Evolutionary conservation across 495 filamentous ascomycete species (phyloP).

Genomic region (Terfezia boudieri): DNA sequence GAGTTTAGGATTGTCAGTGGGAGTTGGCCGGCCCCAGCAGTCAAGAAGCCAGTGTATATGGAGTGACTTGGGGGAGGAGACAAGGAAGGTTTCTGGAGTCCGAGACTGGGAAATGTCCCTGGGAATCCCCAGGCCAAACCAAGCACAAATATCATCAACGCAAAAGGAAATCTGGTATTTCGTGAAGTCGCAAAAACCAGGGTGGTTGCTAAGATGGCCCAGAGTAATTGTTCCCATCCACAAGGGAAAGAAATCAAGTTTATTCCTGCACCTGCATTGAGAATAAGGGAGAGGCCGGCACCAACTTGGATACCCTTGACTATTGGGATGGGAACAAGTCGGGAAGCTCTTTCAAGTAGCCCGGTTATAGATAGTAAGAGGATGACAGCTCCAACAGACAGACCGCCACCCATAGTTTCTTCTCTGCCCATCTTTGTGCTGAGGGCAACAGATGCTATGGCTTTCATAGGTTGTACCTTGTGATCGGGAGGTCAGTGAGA

Average conservation of each 20-base stretch:
- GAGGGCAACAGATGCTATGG: slow-evolving; percentile 73
- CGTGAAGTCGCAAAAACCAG: slow-evolving; percentile 41
- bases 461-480: slow-evolving; percentile 28
- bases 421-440: slow-evolving; percentile 37
- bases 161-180: slow-evolving; percentile 42
- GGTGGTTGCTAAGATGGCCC: slow-evolving; percentile 44
- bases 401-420: slow-evolving; percentile 55
- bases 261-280: slow-evolving; percentile 37
- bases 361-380: slow-evolving; percentile 57
- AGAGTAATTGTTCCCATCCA: slow-evolving; percentile 11
- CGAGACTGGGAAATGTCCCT: slow-evolving; percentile 21
- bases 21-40: slow-evolving; percentile 57
- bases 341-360: slow-evolving; percentile 42
- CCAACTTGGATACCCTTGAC: slow-evolving; percentile 90
- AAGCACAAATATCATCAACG: slow-evolving; percentile 25
- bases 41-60: slow-evolving; percentile 28
- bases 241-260: neutral
- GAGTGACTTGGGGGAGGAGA: slow-evolving; percentile 25
- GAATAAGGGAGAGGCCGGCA: slow-evolving; percentile 56
- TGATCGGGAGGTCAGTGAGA: no score
- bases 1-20: slow-evolving; percentile 83
- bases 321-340: slow-evolving; percentile 58
- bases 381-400: slow-evolving; percentile 49
- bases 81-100: slow-evolving; percentile 28
- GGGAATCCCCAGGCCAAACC: slow-evolving; percentile 6